A percentile compares a stretch with the other conserved stretches of the same genome.
These are phyloP conservation scores for Neckera pumila DNA, from an alignment of 225 moss, liverwort and hornwort species.

Conservation along the genomic window DNA sequence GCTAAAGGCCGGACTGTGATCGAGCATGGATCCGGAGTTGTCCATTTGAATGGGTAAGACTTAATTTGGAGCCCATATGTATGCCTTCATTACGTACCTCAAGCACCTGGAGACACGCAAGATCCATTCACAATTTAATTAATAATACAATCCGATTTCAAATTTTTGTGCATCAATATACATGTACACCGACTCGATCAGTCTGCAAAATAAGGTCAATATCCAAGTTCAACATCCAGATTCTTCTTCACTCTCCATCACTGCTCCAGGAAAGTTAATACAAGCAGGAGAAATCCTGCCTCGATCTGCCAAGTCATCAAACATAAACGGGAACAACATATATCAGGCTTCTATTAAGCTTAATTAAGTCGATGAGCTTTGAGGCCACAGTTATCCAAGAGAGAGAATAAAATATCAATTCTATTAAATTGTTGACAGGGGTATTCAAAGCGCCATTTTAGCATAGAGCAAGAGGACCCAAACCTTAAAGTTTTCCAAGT, in stretches of 20 bases:
- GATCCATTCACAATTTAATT: background rate
- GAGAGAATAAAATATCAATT: background rate
- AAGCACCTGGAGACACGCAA: constrained; percentile 6
- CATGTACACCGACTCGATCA: background rate
- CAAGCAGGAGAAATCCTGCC: too few relatives aligned
- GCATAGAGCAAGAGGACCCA: constrained; percentile 5
- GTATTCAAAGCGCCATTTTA: background rate
- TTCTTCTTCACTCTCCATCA: background rate
- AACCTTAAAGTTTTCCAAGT: background rate
- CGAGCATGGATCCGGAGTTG: constrained; percentile 38
- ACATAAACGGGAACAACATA: too few relatives aligned
- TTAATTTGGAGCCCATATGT: constrained; percentile 70
- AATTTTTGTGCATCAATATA: background rate
- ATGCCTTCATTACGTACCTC: constrained; percentile 64
- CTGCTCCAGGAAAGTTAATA: background rate
- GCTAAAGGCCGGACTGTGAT: constrained; percentile 47
- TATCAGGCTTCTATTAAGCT: too few relatives aligned
- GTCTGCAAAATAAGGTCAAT: background rate
- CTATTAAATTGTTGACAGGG: background rate
- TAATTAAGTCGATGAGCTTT: background rate
- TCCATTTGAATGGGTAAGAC: constrained; percentile 50
- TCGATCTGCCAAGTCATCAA: too few relatives aligned
- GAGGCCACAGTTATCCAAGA: background rate
- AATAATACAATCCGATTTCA: background rate
- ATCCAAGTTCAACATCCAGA: background rate